phyloP scores from a whole-genome alignment of 1,139 yeast genomes.

The Saccharomycopsis hybrid region DNA sequence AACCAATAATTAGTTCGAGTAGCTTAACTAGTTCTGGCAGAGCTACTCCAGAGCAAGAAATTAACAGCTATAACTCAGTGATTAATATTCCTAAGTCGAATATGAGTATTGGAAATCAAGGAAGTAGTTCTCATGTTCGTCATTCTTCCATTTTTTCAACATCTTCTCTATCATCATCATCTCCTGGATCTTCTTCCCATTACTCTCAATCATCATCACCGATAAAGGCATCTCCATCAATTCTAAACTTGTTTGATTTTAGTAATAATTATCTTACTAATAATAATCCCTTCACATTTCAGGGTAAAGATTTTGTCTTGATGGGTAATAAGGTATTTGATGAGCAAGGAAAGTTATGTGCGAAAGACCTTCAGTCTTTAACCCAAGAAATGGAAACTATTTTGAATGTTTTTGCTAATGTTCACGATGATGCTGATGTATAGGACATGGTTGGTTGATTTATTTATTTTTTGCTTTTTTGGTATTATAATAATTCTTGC shows the following conservation, averaged over 20 bases:
- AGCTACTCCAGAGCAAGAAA: neutral
- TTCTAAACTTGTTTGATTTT: conserved; percentile 15
- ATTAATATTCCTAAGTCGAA: neutral
- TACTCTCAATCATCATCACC: conserved; percentile 7
- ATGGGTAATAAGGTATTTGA: conserved; percentile 10
- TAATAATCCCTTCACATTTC: conserved; percentile 15
- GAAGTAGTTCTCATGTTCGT: conserved; percentile 1
- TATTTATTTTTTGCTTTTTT: too few relatives aligned
- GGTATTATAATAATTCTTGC: too few relatives aligned
- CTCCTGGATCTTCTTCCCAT: conserved; percentile 1
- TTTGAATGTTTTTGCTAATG: conserved; percentile 4
- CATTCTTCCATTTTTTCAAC: conserved; percentile 1
- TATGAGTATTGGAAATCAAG: neutral
- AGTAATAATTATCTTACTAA: conserved; percentile 4
- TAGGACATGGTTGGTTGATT: too few relatives aligned
- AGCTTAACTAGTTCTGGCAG: neutral
- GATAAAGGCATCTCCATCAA: conserved; percentile 4
- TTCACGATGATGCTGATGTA: conserved; percentile 5
- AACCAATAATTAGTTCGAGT: too few relatives aligned
- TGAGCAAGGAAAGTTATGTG: conserved; percentile 11
- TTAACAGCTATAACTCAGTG: neutral
- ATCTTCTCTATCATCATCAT: conserved; percentile 3
- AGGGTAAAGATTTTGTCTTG: conserved; percentile 13
- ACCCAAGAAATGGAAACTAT: conserved; percentile 2
- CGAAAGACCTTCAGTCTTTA: neutral